Evolutionary conservation across 2,329 filamentous ascomycete species (phyloP).

Genomic region (Hymenoscyphus albidus): DNA sequence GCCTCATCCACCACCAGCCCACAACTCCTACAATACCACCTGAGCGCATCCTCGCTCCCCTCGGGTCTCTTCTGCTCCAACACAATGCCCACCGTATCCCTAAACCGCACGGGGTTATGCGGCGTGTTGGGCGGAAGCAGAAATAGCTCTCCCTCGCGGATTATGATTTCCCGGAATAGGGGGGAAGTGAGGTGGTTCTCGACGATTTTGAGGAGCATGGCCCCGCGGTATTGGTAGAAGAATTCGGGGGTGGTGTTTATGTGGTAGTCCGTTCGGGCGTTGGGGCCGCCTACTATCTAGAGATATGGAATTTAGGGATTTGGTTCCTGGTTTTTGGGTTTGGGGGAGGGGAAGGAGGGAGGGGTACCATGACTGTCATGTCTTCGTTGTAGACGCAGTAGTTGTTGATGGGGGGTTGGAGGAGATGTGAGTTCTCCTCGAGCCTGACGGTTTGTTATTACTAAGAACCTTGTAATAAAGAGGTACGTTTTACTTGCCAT

Average conservation of each 20-base stretch:
- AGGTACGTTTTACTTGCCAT: slow-evolving; percentile 24
- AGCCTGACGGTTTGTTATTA: slow-evolving; percentile 58
- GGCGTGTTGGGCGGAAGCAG: slow-evolving; percentile 90
- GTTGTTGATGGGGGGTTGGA: slow-evolving; percentile 88
- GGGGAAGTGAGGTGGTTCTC: slow-evolving; percentile 49
- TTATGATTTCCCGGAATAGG: slow-evolving; percentile 76
- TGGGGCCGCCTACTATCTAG: slow-evolving; percentile 89
- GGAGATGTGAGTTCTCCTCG: slow-evolving; percentile 80
- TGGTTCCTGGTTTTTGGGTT: slow-evolving; percentile 6
- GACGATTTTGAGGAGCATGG: slow-evolving; percentile 90
- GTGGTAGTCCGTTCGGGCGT: slow-evolving; percentile 95
- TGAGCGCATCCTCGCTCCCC: slow-evolving; percentile 69
- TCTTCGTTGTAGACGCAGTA: slow-evolving; percentile 90
- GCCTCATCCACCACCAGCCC: slow-evolving; percentile 76
- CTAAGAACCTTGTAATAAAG: background rate
- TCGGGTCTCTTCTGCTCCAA: slow-evolving; percentile 78
- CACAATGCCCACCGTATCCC: slow-evolving; percentile 89
- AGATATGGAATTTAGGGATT: no score
- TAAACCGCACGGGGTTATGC: slow-evolving; percentile 92
- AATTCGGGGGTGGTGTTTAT: slow-evolving; percentile 95
- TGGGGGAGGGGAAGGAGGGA: background rate
- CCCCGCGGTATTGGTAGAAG: slow-evolving; percentile 95
- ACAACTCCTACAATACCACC: slow-evolving; percentile 84
- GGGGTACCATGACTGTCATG: slow-evolving; percentile 72
- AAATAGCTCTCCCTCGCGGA: slow-evolving; percentile 91